Percentiles rank a stretch among this genome's conserved stretches.
Evolutionary conservation across 306 rosid species (phyloP).

Genomic region (Vigna nakashimae): DNA sequence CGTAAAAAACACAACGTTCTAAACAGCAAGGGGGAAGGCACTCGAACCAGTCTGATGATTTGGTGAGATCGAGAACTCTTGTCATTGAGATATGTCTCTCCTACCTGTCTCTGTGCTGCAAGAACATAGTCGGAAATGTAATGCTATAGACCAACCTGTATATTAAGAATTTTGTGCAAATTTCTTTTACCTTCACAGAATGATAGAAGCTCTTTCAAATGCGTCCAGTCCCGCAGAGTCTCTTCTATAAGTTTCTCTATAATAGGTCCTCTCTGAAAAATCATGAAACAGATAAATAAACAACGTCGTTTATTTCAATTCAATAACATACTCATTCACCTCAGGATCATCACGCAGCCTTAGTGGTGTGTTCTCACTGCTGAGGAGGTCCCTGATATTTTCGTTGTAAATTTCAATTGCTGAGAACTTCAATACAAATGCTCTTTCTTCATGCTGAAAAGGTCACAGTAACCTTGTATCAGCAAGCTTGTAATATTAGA

Average conservation of each 20-base stretch:
- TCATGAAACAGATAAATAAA: slow-evolving; percentile 29
- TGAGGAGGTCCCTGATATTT: slow-evolving; percentile 84
- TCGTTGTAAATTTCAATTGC: slow-evolving; percentile 94
- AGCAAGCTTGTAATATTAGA: slow-evolving; percentile 9
- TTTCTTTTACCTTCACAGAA: slow-evolving; percentile 75
- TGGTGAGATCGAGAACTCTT: slow-evolving; percentile 97
- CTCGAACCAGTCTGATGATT: slow-evolving; percentile 76
- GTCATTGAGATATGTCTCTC: slow-evolving; percentile 86
- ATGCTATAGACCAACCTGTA: slow-evolving; percentile 34
- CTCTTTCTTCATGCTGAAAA: slow-evolving; percentile 90
- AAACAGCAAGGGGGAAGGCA: slow-evolving; percentile 23
- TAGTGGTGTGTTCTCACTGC: slow-evolving; percentile 74
- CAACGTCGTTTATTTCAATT: slow-evolving; percentile 15
- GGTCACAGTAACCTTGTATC: slow-evolving; percentile 15
- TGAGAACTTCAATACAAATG: slow-evolving; percentile 84
- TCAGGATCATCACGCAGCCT: slow-evolving; percentile 94
- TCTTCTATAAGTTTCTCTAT: slow-evolving; percentile 88
- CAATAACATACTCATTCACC: slow-evolving; percentile 51
- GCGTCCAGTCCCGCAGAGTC: slow-evolving; percentile 77
- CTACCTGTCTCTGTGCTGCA: slow-evolving; percentile 95
- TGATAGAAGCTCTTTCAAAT: slow-evolving; percentile 82
- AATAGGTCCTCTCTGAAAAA: slow-evolving; percentile 72
- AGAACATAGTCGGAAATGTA: slow-evolving; percentile 36
- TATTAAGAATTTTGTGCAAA: slow-evolving; percentile 35
- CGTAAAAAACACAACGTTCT: slow-evolving; percentile 26